phyloP scores from a whole-genome alignment of 805 yeast species.

The Kuraishia floccosa region DNA sequence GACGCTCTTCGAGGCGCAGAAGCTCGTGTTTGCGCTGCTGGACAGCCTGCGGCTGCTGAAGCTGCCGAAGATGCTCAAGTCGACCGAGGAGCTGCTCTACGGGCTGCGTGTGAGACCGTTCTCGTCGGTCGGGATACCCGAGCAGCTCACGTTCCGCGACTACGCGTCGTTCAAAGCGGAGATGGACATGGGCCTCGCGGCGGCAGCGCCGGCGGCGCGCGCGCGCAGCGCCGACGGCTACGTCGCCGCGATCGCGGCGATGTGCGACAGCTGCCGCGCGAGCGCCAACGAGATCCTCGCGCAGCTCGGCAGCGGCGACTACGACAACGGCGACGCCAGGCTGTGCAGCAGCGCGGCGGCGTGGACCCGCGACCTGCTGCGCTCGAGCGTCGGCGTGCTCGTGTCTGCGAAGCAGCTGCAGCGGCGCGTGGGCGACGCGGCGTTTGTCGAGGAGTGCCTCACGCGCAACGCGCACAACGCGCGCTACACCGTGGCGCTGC shows the following conservation, averaged over 20 bases:
- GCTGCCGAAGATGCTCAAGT: constrained; percentile 16
- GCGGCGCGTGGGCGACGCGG: constrained; percentile 6
- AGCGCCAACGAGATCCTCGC: no score
- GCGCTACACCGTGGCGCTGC: constrained; percentile 12
- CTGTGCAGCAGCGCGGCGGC: constrained; percentile 16
- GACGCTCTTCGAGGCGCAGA: constrained; percentile 10
- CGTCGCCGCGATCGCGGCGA: no score
- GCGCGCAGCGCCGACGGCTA: no score
- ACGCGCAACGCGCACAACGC: constrained; percentile 3
- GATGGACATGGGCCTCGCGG: no score
- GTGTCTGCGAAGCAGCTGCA: constrained; percentile 5
- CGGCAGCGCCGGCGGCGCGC: no score
- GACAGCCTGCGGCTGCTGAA: constrained; percentile 8
- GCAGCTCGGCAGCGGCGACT: not conserved
- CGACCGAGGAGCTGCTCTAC: constrained; percentile 25
- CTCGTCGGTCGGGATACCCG: constrained; percentile 71
- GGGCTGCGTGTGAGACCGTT: constrained; percentile 68
- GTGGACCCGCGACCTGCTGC: constrained; percentile 16
- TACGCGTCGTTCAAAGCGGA: constrained; percentile 8
- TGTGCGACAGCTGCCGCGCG: no score
- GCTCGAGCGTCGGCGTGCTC: constrained; percentile 18
- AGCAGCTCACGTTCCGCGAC: constrained; percentile 37
- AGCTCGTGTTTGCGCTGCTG: constrained; percentile 3
- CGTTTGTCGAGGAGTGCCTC: constrained; percentile 5
- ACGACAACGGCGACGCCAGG: constrained; percentile 11